These are phyloP conservation scores for Rehmannia glutinosa DNA, from an alignment of 257 asterid species.

Conservation along the genomic window DNA sequence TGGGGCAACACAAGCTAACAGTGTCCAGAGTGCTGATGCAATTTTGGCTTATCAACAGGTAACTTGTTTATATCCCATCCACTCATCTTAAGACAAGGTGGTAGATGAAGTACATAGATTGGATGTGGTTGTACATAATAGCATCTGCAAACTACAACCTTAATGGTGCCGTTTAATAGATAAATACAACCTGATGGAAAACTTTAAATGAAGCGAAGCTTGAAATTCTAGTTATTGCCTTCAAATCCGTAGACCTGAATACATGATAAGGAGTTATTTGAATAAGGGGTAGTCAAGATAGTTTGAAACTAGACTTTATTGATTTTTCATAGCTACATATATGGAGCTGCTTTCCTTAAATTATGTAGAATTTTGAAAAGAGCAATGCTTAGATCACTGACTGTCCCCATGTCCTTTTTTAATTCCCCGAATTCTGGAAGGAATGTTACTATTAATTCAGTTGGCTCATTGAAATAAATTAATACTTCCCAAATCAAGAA, in stretches of 20 bases:
- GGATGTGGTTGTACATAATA: conserved; percentile 1
- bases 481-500: not conserved
- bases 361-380: not conserved
- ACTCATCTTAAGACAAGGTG: not conserved
- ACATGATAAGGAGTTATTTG: not conserved
- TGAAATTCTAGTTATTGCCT: not conserved
- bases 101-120: not conserved
- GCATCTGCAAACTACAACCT: no score
- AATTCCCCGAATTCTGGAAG: not conserved
- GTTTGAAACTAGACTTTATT: not conserved
- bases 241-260: not conserved
- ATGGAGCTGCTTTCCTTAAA: not conserved
- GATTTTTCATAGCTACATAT: not conserved
- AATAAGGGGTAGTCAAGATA: not conserved
- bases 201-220: not conserved
- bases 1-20: conserved; percentile 99
- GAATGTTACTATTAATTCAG: not conserved
- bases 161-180: not conserved
- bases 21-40: conserved; percentile 97
- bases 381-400: not conserved
- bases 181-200: not conserved
- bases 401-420: not conserved
- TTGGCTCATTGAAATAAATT: not conserved
- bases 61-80: not conserved
- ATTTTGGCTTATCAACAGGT: conserved; percentile 94